Conservation (phyloP, 345 rosid genomes). For the Eucalyptus marginata region DNA sequence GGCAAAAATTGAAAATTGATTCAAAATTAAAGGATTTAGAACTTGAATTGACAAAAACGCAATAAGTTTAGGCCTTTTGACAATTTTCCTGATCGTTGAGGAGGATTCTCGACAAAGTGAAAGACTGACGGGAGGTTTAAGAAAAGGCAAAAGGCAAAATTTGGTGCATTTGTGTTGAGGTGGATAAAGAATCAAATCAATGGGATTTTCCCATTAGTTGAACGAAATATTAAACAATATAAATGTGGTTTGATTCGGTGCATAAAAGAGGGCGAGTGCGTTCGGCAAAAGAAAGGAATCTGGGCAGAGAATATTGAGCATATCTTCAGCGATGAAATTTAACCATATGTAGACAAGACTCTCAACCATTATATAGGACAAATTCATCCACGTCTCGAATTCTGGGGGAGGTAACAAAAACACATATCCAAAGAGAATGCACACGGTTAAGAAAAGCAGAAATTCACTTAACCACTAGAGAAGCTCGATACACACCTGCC, state of each 20-base stretch:
- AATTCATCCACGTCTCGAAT: not conserved
- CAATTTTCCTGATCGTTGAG: too few species aligned
- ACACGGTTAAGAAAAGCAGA: not conserved
- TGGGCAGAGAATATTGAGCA: not conserved
- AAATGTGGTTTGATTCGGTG: not conserved
- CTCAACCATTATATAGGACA: not conserved
- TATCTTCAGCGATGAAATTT: not conserved
- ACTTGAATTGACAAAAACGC: not conserved
- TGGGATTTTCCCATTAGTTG: not conserved
- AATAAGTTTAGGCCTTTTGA: too few species aligned
- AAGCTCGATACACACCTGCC: not conserved
- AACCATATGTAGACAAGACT: not conserved
- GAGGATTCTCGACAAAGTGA: not conserved
- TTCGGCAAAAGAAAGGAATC: not conserved
- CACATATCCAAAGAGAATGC: not conserved
- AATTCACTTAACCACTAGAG: not conserved
- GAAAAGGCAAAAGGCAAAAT: not conserved
- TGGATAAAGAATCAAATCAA: not conserved
- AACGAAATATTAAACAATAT: too few species aligned
- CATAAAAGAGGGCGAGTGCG: not conserved
- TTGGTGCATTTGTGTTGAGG: not conserved
- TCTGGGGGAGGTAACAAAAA: not conserved
- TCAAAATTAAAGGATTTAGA: not conserved
- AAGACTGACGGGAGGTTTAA: not conserved
- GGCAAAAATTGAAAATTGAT: too few species aligned